phyloP scores from a whole-genome alignment of 2,329 filamentous ascomycete genomes.

The Penicillium sclerotiorum region DNA sequence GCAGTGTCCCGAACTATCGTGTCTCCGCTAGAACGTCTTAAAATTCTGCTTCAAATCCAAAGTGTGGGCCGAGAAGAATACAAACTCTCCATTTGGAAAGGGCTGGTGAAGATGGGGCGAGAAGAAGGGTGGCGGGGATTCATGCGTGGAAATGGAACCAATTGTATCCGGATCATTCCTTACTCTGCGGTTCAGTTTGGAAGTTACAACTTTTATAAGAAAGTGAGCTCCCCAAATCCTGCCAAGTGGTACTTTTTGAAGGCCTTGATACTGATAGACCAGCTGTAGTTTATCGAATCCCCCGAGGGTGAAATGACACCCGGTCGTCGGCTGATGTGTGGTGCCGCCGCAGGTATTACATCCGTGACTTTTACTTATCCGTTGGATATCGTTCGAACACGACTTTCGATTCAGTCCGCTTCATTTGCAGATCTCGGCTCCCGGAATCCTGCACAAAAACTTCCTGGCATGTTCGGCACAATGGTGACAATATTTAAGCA shows the following conservation, averaged over 20 bases:
- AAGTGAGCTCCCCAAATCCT: constrained; percentile 57
- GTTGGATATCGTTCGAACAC: constrained; percentile 93
- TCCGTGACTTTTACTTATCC: constrained; percentile 95
- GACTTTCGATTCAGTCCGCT: constrained; percentile 94
- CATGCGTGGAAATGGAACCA: constrained; percentile 97
- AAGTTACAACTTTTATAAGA: constrained; percentile 96
- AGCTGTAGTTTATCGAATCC: constrained; percentile 70
- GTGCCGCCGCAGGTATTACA: constrained; percentile 88
- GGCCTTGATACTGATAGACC: constrained; percentile 15
- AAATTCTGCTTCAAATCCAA: constrained; percentile 97
- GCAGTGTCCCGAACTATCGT: constrained; percentile 98
- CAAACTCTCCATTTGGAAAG: constrained; percentile 86
- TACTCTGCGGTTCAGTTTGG: constrained; percentile 99
- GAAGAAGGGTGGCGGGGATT: constrained; percentile 97
- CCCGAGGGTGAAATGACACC: constrained; percentile 75
- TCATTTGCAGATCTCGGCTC: constrained; percentile 78
- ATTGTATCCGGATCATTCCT: constrained; percentile 96
- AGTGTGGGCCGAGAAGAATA: constrained; percentile 89
- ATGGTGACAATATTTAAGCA: constrained; percentile 82
- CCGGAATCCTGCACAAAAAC: constrained; percentile 59
- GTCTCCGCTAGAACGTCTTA: constrained; percentile 90
- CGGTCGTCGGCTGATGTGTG: constrained; percentile 78
- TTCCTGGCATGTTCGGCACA: constrained; percentile 92
- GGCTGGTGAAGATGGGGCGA: constrained; percentile 89
- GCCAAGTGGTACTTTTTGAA: background rate